A percentile compares a stretch with the other conserved stretches of the same genome.
These are phyloP conservation scores for Fragilaria crotonensis DNA, from an alignment of 108 stramenopile species.

Conservation along the genomic window DNA sequence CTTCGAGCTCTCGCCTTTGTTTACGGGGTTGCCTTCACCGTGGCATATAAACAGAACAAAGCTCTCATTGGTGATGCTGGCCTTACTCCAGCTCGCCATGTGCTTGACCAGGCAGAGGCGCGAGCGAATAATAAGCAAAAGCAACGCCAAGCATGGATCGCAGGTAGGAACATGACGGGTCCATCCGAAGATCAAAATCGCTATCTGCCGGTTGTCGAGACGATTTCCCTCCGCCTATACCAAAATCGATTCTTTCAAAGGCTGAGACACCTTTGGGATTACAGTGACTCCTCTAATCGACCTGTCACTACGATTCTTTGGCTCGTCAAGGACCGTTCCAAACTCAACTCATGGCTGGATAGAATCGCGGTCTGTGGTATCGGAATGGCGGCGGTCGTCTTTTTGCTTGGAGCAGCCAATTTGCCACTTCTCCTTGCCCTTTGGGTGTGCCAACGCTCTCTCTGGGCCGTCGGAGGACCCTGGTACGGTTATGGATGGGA, in stretches of 20 bases:
- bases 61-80: constrained; percentile 57
- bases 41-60: constrained; percentile 51
- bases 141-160: constrained; percentile 28
- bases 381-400: constrained; percentile 20
- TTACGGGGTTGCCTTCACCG: constrained; percentile 45
- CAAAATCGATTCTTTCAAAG: constrained; percentile 1
- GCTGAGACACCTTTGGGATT: constrained; percentile 46
- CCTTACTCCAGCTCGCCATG: constrained; percentile 38
- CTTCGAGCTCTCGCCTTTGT: constrained; percentile 57
- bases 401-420: constrained; percentile 53
- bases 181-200: neutral
- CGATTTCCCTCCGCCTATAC: neutral
- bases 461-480: constrained; percentile 54
- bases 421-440: constrained; percentile 41
- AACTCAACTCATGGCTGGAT: constrained; percentile 64
- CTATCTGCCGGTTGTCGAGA: neutral
- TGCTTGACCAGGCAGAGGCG: constrained; percentile 28
- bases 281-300: constrained; percentile 33
- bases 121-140: constrained; percentile 14
- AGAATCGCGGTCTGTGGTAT: constrained; percentile 42
- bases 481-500: constrained; percentile 73
- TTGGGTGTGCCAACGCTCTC: constrained; percentile 51
- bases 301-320: constrained; percentile 44
- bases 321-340: constrained; percentile 32
- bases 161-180: neutral